Percentiles rank a stretch among this genome's conserved stretches.
Evolutionary conservation across 192 early-diverging fungal genomes (phyloP).

Genomic region (Backusella psychrophila): DNA sequence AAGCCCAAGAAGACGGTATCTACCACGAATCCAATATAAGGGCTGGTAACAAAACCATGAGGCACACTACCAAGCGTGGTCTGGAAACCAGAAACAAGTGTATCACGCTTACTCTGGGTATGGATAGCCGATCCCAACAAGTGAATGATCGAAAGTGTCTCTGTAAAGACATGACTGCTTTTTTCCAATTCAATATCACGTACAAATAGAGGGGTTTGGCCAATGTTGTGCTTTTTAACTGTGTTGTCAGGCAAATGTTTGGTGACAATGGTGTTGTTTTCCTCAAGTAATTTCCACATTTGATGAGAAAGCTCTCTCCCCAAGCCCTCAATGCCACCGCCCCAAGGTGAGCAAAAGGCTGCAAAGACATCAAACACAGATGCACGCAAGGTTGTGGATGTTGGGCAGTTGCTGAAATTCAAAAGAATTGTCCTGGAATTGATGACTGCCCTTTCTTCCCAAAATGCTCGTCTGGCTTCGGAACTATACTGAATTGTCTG

Average conservation of each 20-base stretch:
- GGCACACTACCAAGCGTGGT: conserved; percentile 43
- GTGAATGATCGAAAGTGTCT: conserved; percentile 83
- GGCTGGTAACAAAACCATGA: conserved; percentile 61
- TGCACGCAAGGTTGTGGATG: conserved; percentile 82
- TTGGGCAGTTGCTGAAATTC: conserved; percentile 68
- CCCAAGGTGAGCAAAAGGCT: conserved; percentile 71
- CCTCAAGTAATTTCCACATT: conserved; percentile 82
- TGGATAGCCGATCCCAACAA: conserved; percentile 73
- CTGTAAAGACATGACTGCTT: conserved; percentile 67
- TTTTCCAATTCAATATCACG: conserved; percentile 80
- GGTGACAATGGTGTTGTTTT: conserved; percentile 54
- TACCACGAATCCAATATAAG: conserved; percentile 79
- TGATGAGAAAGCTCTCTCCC: conserved; percentile 62
- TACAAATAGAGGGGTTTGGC: conserved; percentile 12
- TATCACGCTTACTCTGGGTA: conserved; percentile 17
- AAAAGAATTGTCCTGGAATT: conserved; percentile 72
- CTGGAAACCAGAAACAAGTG: conserved; percentile 37
- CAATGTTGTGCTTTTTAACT: neutral
- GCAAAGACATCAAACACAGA: conserved; percentile 75
- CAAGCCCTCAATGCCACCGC: conserved; percentile 36
- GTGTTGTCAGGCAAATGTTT: conserved; percentile 24
- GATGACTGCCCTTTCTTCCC: conserved; percentile 61
- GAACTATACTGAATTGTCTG: conserved; percentile 76
- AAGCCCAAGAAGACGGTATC: conserved; percentile 84
- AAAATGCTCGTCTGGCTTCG: conserved; percentile 66